phyloP scores from a whole-genome alignment of 805 yeast genomes.

The Blastobotrys attinorum region DNA sequence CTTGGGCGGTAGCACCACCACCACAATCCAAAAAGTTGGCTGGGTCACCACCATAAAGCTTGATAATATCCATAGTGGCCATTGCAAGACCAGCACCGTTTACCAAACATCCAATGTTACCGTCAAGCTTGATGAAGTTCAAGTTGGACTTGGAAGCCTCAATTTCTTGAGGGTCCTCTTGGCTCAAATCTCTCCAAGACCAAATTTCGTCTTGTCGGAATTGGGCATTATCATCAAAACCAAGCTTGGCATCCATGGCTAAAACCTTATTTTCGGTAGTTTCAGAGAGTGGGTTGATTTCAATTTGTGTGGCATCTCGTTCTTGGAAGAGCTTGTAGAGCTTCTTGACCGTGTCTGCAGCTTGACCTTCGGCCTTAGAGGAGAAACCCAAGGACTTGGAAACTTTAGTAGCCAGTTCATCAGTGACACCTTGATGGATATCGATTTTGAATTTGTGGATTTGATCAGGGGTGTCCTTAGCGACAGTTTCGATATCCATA shows the following conservation, averaged over 20 bases:
- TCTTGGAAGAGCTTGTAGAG: slow-evolving; percentile 84
- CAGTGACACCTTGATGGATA: slow-evolving; percentile 72
- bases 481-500: slow-evolving; percentile 99
- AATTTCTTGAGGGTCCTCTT: slow-evolving; percentile 97
- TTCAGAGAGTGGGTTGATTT: slow-evolving; percentile 96
- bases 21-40: slow-evolving; percentile 99
- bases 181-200: slow-evolving; percentile 94
- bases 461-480: slow-evolving; percentile 81
- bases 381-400: slow-evolving; percentile 81
- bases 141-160: slow-evolving; percentile 83
- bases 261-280: slow-evolving; percentile 81
- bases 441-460: slow-evolving; percentile 82
- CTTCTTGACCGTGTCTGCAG: slow-evolving; percentile 78
- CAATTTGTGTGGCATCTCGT: slow-evolving; percentile 95
- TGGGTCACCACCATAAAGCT: slow-evolving; percentile 96
- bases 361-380: slow-evolving; percentile 67
- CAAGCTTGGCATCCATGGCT: slow-evolving; percentile 99
- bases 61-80: slow-evolving; percentile 99
- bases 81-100: slow-evolving; percentile 99
- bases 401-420: slow-evolving; percentile 62
- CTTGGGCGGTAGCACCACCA: slow-evolving; percentile 99
- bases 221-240: slow-evolving; percentile 93
- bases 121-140: slow-evolving; percentile 95
- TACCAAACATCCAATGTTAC: slow-evolving; percentile 97
- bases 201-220: slow-evolving; percentile 93